Evolutionary conservation across 805 yeast species (phyloP).

Genomic region (Cyberlindnera euphorbiae): DNA sequence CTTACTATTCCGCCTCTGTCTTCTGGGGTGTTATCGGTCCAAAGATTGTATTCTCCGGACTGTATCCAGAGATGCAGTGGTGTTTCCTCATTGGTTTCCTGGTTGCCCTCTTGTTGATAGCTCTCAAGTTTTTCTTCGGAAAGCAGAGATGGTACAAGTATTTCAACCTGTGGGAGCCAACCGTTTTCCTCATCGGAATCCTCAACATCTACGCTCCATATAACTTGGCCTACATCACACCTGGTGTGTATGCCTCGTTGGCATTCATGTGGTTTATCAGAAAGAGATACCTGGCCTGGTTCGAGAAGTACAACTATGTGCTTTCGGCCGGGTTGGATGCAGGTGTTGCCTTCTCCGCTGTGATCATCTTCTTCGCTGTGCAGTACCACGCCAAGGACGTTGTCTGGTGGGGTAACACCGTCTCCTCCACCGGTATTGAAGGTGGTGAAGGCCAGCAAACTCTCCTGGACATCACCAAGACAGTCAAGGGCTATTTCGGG

Average conservation of each 20-base stretch:
- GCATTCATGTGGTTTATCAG: slow-evolving; percentile 40
- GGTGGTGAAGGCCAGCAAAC: slow-evolving; percentile 27
- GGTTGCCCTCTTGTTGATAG: slow-evolving; percentile 29
- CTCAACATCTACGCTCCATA: slow-evolving; percentile 44
- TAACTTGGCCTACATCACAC: slow-evolving; percentile 35
- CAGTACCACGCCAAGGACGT: slow-evolving; percentile 38
- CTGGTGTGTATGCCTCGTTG: slow-evolving; percentile 28
- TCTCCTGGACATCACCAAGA: slow-evolving; percentile 8
- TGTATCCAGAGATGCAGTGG: slow-evolving; percentile 60
- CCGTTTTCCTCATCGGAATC: slow-evolving; percentile 49
- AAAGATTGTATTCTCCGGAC: slow-evolving; percentile 46
- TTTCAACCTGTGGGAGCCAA: slow-evolving; percentile 36
- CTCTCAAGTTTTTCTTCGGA: slow-evolving; percentile 23
- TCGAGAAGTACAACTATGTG: slow-evolving; percentile 45
- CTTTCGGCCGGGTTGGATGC: slow-evolving; percentile 53
- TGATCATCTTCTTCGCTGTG: slow-evolving; percentile 46
- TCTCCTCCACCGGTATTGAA: slow-evolving; percentile 33
- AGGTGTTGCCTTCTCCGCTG: slow-evolving; percentile 54
- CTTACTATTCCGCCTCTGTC: slow-evolving; percentile 37
- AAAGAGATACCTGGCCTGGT: slow-evolving; percentile 44
- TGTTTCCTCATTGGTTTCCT: slow-evolving; percentile 56
- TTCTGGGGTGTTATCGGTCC: slow-evolving; percentile 57
- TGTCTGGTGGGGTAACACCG: slow-evolving; percentile 65
- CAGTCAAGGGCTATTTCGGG: slow-evolving; percentile 19
- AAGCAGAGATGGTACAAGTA: slow-evolving; percentile 8